Percentiles rank a stretch among this genome's conserved stretches.
phyloP scores from a whole-genome alignment of 2,329 filamentous ascomycete species.

The Biscogniauxia sp. region DNA sequence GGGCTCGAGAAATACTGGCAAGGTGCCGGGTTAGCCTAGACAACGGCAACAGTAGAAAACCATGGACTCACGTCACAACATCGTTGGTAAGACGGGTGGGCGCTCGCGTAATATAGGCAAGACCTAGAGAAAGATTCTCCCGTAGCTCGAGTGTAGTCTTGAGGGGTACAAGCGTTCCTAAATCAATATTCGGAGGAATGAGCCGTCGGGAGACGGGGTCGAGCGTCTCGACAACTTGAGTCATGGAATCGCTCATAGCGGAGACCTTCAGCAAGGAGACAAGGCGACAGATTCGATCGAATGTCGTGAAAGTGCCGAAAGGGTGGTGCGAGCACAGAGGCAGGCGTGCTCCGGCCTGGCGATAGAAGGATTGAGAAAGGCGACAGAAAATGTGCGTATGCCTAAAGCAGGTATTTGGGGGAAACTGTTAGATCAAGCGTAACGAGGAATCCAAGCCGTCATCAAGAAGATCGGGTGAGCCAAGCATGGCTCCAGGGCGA shows the following conservation, averaged over 20 bases:
- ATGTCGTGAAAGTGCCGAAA: slow-evolving; percentile 5
- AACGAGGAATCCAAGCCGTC: slow-evolving; percentile 16
- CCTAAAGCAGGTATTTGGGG: not conserved
- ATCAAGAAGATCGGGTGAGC: slow-evolving; percentile 1
- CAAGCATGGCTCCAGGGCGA: slow-evolving; percentile 12
- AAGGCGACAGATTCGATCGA: slow-evolving; percentile 25
- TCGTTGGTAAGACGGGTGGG: slow-evolving; percentile 70
- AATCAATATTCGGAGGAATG: slow-evolving; percentile 30
- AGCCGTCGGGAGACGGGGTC: slow-evolving; percentile 35
- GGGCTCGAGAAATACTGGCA: slow-evolving; percentile 48
- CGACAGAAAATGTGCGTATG: not conserved
- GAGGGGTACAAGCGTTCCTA: slow-evolving; percentile 52
- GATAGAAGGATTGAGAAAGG: not conserved
- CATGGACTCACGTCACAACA: slow-evolving; percentile 63
- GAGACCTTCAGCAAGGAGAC: slow-evolving; percentile 29
- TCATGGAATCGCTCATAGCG: slow-evolving; percentile 38
- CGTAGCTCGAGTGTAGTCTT: slow-evolving; percentile 64
- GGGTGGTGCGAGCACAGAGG: not conserved
- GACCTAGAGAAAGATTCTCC: slow-evolving; percentile 56
- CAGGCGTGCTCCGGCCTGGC: not conserved
- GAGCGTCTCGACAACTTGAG: slow-evolving; percentile 37
- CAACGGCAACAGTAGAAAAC: slow-evolving; percentile 2
- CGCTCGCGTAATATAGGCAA: slow-evolving; percentile 69
- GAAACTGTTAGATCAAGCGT: slow-evolving; percentile 9
- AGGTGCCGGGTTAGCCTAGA: slow-evolving; percentile 28